These are phyloP conservation scores for Huntiella savannae DNA, from an alignment of 2,329 filamentous ascomycete species.

Conservation along the genomic window DNA sequence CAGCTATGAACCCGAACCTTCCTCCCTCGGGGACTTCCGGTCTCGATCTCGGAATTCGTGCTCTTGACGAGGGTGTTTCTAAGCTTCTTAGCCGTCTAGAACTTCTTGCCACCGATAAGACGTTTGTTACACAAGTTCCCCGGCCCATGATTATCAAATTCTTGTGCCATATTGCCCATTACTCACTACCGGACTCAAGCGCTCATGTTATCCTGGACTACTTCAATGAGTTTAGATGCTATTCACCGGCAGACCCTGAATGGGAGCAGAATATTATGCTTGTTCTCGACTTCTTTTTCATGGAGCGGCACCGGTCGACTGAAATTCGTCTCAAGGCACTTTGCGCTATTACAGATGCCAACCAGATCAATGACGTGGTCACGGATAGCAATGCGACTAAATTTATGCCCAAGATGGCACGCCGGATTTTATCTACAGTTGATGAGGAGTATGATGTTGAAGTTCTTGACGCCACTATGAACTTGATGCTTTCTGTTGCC, in stretches of 20 bases:
- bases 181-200: constrained; percentile 43
- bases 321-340: constrained; percentile 44
- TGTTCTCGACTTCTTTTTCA: constrained; percentile 44
- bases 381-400: constrained; percentile 39
- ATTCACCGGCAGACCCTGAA: constrained; percentile 48
- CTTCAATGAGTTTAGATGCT: constrained; percentile 48
- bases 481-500: constrained; percentile 45
- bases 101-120: constrained; percentile 23
- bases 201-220: constrained; percentile 46
- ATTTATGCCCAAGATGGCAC: constrained; percentile 37
- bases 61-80: constrained; percentile 24
- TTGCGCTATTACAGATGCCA: constrained; percentile 38
- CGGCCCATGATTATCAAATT: constrained; percentile 48
- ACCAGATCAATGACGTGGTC: constrained; percentile 38
- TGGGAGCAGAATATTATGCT: constrained; percentile 47
- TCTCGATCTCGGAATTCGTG: not conserved
- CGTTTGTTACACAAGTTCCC: constrained; percentile 37
- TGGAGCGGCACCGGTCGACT: constrained; percentile 39
- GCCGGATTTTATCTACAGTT: constrained; percentile 41
- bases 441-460: constrained; percentile 42
- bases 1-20: not conserved
- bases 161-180: constrained; percentile 37
- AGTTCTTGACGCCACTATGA: constrained; percentile 45
- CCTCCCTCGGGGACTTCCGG: not conserved
- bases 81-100: constrained; percentile 31